Evolutionary conservation across 2,329 filamentous ascomycete genomes (phyloP).

Genomic region (Pyrenophora teres): DNA sequence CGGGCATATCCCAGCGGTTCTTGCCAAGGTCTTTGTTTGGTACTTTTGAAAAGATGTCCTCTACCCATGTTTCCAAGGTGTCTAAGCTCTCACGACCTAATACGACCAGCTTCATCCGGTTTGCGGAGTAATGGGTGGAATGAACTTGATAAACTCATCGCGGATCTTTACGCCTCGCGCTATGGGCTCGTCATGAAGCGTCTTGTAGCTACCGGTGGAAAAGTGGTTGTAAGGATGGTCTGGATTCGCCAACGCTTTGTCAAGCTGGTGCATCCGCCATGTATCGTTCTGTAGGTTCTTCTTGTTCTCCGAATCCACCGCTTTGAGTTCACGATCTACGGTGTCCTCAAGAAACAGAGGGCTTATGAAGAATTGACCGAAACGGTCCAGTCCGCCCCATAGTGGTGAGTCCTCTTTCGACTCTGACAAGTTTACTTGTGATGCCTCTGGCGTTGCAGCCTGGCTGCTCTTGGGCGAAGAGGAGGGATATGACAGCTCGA

Average conservation of each 20-base stretch:
- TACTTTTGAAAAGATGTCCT: conserved; percentile 79
- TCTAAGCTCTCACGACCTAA: conserved; percentile 82
- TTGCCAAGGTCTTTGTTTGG: conserved; percentile 78
- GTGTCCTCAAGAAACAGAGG: conserved; percentile 85
- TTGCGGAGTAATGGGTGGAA: conserved; percentile 86
- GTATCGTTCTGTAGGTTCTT: conserved; percentile 92
- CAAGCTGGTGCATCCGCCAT: conserved; percentile 86
- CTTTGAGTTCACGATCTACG: conserved; percentile 81
- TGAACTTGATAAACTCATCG: conserved; percentile 94
- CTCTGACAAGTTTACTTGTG: conserved; percentile 42
- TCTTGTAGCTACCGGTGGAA: conserved; percentile 85
- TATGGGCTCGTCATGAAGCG: conserved; percentile 81
- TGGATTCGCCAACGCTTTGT: conserved; percentile 85
- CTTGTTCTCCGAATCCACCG: conserved; percentile 96
- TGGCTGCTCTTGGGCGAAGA: conserved; percentile 59
- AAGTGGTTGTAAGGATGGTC: conserved; percentile 90
- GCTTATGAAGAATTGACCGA: conserved; percentile 90
- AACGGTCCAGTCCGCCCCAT: conserved; percentile 83
- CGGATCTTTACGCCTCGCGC: conserved; percentile 80
- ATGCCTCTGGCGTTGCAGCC: conserved; percentile 43
- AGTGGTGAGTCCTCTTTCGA: conserved; percentile 62
- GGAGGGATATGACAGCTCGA: conserved; percentile 85
- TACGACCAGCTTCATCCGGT: conserved; percentile 89
- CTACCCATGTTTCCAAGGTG: conserved; percentile 80
- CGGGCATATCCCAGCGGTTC: conserved; percentile 69